Conservation (phyloP, 225 moss, liverwort and hornwort genomes). For the Sphagnum tenellum region DNA sequence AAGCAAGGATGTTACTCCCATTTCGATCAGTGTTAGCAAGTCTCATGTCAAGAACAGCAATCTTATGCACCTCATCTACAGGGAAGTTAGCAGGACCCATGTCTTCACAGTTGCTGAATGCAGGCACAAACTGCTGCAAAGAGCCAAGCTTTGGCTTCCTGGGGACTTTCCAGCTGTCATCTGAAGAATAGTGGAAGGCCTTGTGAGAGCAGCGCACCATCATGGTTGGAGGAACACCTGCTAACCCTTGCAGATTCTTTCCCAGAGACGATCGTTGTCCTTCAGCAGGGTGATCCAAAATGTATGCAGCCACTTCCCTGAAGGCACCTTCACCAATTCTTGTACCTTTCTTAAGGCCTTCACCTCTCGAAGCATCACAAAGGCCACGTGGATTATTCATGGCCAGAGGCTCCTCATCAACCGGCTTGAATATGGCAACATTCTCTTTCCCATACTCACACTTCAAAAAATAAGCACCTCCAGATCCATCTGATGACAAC, state of each 20-base stretch:
- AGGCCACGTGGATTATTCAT: slow-evolving; percentile 76
- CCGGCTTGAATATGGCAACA: slow-evolving; percentile 84
- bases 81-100: slow-evolving; percentile 77
- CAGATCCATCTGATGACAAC: slow-evolving; percentile 80
- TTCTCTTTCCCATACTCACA: slow-evolving; percentile 44
- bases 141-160: slow-evolving; percentile 64
- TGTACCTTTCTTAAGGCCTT: slow-evolving; percentile 82
- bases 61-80: slow-evolving; percentile 84
- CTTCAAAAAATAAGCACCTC: slow-evolving; percentile 83
- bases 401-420: slow-evolving; percentile 86
- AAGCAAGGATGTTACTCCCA: slow-evolving; percentile 77
- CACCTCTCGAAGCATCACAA: slow-evolving; percentile 33
- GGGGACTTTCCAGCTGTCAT: slow-evolving; percentile 13
- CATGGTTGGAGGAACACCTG: slow-evolving; percentile 87
- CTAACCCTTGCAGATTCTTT: slow-evolving; percentile 45
- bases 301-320: slow-evolving; percentile 75
- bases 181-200: slow-evolving; percentile 52
- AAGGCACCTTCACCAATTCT: slow-evolving; percentile 81
- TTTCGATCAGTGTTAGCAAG: slow-evolving; percentile 88
- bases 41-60: slow-evolving; percentile 86
- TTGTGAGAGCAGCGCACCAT: slow-evolving; percentile 76
- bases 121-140: slow-evolving; percentile 69
- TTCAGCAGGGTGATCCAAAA: slow-evolving; percentile 66
- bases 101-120: slow-evolving; percentile 81
- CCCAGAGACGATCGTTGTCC: slow-evolving; percentile 34